phyloP scores from a whole-genome alignment of 495 filamentous ascomycete species.

The Rhizodiscina lignyota region DNA sequence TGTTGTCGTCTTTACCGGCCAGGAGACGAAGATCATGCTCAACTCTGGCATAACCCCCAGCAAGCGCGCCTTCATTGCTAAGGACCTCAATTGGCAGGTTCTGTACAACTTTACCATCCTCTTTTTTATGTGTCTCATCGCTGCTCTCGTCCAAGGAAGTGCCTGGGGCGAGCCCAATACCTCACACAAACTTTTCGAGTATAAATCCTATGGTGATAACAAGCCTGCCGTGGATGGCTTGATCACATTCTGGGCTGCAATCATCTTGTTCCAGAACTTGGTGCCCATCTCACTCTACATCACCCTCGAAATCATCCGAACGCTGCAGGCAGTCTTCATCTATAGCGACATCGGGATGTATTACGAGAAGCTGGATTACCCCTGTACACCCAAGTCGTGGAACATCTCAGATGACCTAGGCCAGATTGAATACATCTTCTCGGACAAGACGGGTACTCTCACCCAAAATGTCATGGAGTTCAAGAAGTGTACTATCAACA shows the following conservation, averaged over 20 bases:
- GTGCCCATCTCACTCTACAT: slow-evolving; percentile 97
- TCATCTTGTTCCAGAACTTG: slow-evolving; percentile 97
- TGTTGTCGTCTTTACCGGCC: slow-evolving; percentile 90
- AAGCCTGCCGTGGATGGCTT: slow-evolving; percentile 68
- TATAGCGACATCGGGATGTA: slow-evolving; percentile 94
- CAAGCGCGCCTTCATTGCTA: slow-evolving; percentile 79
- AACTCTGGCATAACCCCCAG: slow-evolving; percentile 95
- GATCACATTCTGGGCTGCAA: slow-evolving; percentile 86
- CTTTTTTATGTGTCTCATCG: slow-evolving; percentile 75
- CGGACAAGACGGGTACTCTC: slow-evolving; percentile 95
- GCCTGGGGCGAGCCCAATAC: slow-evolving; percentile 59
- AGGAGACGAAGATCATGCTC: slow-evolving; percentile 99
- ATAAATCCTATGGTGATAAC: slow-evolving; percentile 56
- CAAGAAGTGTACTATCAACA: slow-evolving; percentile 93
- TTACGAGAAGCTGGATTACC: slow-evolving; percentile 82
- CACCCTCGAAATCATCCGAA: slow-evolving; percentile 88
- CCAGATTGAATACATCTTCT: slow-evolving; percentile 99
- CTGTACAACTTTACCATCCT: slow-evolving; percentile 92
- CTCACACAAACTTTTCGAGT: slow-evolving; percentile 74
- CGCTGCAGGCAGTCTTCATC: slow-evolving; percentile 90
- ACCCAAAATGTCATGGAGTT: slow-evolving; percentile 99
- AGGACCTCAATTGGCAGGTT: slow-evolving; percentile 93
- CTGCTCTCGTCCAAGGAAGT: slow-evolving; percentile 69
- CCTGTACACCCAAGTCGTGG: slow-evolving; percentile 95
- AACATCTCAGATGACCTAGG: slow-evolving; percentile 98